Evolutionary conservation across 1,284 basidiomycete genomes (phyloP).

Genomic region (Ceratobasidium sp.): DNA sequence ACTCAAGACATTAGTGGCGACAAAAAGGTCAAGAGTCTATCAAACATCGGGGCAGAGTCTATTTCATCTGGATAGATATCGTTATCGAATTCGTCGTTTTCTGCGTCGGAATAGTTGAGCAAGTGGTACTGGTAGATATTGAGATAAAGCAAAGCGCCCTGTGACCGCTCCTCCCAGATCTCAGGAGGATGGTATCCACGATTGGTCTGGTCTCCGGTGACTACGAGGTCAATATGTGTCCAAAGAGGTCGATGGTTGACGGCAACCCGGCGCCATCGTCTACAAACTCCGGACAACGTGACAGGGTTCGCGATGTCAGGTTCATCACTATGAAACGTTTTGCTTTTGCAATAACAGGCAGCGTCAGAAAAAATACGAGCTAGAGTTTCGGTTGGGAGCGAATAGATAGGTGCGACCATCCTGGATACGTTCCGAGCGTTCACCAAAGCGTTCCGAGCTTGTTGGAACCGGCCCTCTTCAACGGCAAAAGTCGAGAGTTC

Average conservation of each 20-base stretch:
- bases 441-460: neutral
- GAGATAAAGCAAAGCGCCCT: neutral
- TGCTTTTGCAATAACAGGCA: neutral
- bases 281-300: neutral
- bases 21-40: too few relatives aligned
- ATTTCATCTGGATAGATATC: too few relatives aligned
- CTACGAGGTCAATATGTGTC: slow-evolving; percentile 11
- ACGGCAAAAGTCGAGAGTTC: neutral
- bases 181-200: neutral
- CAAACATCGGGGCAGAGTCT: too few relatives aligned
- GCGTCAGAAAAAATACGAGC: slow-evolving; percentile 4
- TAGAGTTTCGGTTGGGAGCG: neutral
- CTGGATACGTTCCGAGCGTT: neutral
- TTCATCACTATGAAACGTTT: too few relatives aligned
- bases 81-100: too few relatives aligned
- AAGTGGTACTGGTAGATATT: too few relatives aligned
- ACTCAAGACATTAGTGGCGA: too few relatives aligned
- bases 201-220: neutral
- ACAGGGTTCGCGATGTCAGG: neutral
- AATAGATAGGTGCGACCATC: neutral
- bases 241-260: neutral
- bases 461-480: neutral
- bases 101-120: too few relatives aligned
- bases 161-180: neutral
- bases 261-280: slow-evolving; percentile 2